Evolutionary conservation across 1,284 basidiomycete genomes (phyloP).

Genomic region (Flammula alnicola): DNA sequence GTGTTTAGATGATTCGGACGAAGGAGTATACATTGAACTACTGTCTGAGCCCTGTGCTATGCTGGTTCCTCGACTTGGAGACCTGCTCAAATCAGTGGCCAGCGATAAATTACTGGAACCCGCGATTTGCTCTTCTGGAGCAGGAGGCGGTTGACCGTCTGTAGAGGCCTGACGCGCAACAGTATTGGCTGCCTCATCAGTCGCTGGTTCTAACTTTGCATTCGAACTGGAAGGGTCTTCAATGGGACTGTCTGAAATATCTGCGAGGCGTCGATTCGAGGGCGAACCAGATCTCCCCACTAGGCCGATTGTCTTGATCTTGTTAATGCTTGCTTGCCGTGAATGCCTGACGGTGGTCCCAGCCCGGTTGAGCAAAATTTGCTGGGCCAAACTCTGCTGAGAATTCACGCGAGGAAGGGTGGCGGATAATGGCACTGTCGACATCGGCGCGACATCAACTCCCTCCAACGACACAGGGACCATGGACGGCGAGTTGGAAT

Average conservation of each 20-base stretch:
- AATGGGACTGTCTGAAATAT: too few relatives aligned
- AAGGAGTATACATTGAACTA: slow-evolving; percentile 24
- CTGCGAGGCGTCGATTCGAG: slow-evolving; percentile 18
- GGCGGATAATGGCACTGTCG: slow-evolving; percentile 34
- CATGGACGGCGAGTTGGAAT: slow-evolving; percentile 18
- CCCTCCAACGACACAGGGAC: slow-evolving; percentile 18
- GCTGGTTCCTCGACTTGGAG: slow-evolving; percentile 20
- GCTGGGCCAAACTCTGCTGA: slow-evolving; percentile 41
- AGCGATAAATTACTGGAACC: slow-evolving; percentile 8
- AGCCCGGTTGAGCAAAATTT: slow-evolving; percentile 43
- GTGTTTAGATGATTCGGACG: slow-evolving; percentile 16
- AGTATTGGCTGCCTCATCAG: too few relatives aligned
- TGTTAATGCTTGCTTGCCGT: slow-evolving; percentile 34
- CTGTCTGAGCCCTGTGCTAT: slow-evolving; percentile 23
- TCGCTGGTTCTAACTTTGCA: too few relatives aligned
- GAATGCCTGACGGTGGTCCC: slow-evolving; percentile 42
- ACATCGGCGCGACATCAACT: slow-evolving; percentile 18
- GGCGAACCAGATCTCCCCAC: slow-evolving; percentile 18
- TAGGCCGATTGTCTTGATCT: slow-evolving; percentile 14
- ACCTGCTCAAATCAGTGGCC: slow-evolving; percentile 15
- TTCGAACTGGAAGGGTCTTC: too few relatives aligned
- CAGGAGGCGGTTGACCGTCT: too few relatives aligned
- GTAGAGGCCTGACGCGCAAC: too few relatives aligned
- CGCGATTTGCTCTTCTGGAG: slow-evolving; percentile 2
- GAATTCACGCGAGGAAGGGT: slow-evolving; percentile 26